Evolutionary conservation across 73 alveolate genomes (phyloP).

Genomic region (Paramecium bursaria): DNA sequence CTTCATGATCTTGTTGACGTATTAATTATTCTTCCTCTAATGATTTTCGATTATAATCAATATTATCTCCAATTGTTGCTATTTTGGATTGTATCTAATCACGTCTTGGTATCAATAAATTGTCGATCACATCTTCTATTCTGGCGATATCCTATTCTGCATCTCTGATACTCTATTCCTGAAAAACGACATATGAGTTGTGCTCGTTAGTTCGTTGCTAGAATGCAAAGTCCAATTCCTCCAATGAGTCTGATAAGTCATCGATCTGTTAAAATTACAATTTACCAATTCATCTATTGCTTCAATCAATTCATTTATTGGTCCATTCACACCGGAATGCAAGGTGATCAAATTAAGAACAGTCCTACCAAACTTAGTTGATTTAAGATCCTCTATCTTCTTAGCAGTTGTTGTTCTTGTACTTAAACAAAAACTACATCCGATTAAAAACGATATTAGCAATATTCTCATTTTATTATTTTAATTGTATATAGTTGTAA

Average conservation of each 20-base stretch:
- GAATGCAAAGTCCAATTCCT: conserved; percentile 22
- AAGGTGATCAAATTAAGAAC: background rate
- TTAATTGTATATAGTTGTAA: background rate
- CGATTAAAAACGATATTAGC: background rate
- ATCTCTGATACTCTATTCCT: conserved; percentile 18
- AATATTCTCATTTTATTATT: conserved; percentile 21
- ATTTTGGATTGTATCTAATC: conserved; percentile 17
- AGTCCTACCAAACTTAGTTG: conserved; percentile 25
- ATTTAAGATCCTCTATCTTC: conserved; percentile 29
- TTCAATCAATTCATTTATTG: conserved; percentile 32
- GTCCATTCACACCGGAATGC: conserved; percentile 49
- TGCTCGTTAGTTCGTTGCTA: conserved; percentile 44
- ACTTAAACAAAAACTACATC: background rate
- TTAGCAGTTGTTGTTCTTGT: background rate
- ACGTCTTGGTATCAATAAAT: conserved; percentile 42
- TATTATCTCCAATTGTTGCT: background rate
- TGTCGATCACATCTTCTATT: conserved; percentile 49
- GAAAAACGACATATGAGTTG: conserved; percentile 15
- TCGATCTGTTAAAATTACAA: conserved; percentile 10
- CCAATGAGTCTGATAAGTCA: background rate
- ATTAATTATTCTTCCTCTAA: conserved; percentile 14
- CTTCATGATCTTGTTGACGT: conserved; percentile 28
- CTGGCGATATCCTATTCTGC: conserved; percentile 57
- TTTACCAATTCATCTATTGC: conserved; percentile 50
- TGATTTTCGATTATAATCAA: conserved; percentile 22